Evolutionary conservation across 345 rosid genomes (phyloP), one percentile per base, ranked within the genome.

Genomic region (Syzygium grande): DNA sequence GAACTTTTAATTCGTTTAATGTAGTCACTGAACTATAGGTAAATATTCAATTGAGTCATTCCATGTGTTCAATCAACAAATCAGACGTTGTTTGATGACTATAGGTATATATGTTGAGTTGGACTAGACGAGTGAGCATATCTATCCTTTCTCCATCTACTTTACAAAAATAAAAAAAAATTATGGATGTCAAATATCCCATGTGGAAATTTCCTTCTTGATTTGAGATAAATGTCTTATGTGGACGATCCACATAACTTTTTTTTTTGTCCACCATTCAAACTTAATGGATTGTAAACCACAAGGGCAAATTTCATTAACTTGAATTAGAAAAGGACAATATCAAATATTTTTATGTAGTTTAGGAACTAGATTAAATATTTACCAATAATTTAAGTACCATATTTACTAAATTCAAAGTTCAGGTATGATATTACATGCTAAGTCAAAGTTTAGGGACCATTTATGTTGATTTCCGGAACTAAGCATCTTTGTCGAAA

Each of bases 41-140:
- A 16, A 29, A 68, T 30, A 21, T 68, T 68, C 79, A 68, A 68
- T 68, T 43, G 1, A 16, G 0, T 68, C 19, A 7, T n/a, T 61
- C 13, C 0, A 0, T 30, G 34, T 0, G 3, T 6, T 68, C 43
- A 68, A 68, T 68, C 2, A 0, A 68, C 11, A 68, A 68, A 30
- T 38, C 43, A 30, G 9, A 21, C 1, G 0, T 63, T 63, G 1
- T 63, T 15, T 63, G 43, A 30, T 17, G 21, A 4, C 0, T 43
- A 43, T 43, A 43, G 7, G 46, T 43, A 43, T 68, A 17, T 68
- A 68, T 30, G 23, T 16, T 17, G 3, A 65, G 22, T 65, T 30
- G 38, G 12, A 30, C 22, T 65, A 16, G 43, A 65, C 21, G 38
- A 65, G 78, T 65, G 0, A 0, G 5, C 43, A 54, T 19, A 54